Conservation (phyloP, 192 early-diverging fungal species). For the Podila epigama region DNA sequence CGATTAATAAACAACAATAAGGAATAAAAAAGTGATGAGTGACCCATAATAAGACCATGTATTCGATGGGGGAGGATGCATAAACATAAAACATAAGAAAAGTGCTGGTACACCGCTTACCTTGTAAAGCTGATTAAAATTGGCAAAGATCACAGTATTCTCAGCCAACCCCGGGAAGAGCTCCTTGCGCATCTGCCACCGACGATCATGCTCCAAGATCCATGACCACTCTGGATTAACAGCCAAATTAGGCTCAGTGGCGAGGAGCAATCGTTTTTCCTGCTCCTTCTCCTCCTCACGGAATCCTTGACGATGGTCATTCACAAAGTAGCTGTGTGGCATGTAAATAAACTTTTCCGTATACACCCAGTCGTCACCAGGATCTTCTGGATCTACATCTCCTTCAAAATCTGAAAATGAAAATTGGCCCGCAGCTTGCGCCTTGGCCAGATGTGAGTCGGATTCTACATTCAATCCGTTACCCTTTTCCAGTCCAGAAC, state of each 20-base stretch:
- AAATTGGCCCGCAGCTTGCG: too few species aligned
- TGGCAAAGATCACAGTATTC: conserved; percentile 91
- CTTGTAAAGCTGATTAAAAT: conserved; percentile 98
- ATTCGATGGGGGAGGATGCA: too few species aligned
- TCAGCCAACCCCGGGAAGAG: conserved; percentile 84
- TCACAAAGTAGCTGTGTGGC: conserved; percentile 94
- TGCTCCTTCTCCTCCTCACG: conserved; percentile 75
- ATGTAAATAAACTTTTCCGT: conserved; percentile 91
- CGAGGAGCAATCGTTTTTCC: conserved; percentile 22
- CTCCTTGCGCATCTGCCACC: conserved; percentile 86
- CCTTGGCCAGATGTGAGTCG: background rate
- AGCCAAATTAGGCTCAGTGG: conserved; percentile 32
- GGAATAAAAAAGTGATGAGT: too few species aligned
- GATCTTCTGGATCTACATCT: conserved; percentile 65
- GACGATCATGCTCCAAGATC: conserved; percentile 78
- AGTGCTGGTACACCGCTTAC: conserved; percentile 22
- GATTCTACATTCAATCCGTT: conserved; percentile 25
- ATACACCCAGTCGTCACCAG: conserved; percentile 74
- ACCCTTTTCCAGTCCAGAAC: conserved; percentile 14
- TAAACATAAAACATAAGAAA: too few species aligned
- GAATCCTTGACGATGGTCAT: conserved; percentile 93
- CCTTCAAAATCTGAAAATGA: conserved; percentile 58
- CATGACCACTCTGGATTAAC: conserved; percentile 61
- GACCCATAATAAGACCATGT: too few species aligned
- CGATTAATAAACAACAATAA: too few species aligned